Evolutionary conservation across 2,329 filamentous ascomycete genomes (phyloP).

Genomic region (Hypoxylon sp.): DNA sequence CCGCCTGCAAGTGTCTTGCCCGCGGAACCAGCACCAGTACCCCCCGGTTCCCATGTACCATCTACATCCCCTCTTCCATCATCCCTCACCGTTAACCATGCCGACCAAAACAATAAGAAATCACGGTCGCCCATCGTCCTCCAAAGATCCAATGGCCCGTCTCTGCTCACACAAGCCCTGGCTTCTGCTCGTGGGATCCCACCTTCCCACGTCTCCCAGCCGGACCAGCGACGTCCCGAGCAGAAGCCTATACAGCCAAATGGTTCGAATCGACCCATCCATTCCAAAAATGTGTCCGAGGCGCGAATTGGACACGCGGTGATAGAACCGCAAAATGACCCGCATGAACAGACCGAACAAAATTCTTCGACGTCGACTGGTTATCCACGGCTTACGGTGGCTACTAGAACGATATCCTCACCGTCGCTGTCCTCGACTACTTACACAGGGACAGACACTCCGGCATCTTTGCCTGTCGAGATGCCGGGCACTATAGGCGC

Average conservation of each 20-base stretch:
- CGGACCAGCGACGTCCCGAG: slow-evolving; percentile 50
- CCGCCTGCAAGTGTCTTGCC: slow-evolving; percentile 44
- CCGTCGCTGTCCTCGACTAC: slow-evolving; percentile 49
- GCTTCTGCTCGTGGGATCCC: slow-evolving; percentile 71
- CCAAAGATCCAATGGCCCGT: slow-evolving; percentile 66
- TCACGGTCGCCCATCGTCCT: slow-evolving; percentile 59
- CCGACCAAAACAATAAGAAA: slow-evolving; percentile 64
- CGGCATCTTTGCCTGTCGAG: slow-evolving; percentile 44
- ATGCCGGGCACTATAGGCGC: slow-evolving; percentile 56
- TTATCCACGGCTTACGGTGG: slow-evolving; percentile 54
- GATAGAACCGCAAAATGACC: slow-evolving; percentile 56
- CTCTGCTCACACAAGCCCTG: slow-evolving; percentile 70
- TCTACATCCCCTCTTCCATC: slow-evolving; percentile 47
- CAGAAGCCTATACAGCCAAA: slow-evolving; percentile 45
- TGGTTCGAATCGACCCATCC: slow-evolving; percentile 43
- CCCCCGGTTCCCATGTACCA: slow-evolving; percentile 45
- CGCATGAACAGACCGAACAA: slow-evolving; percentile 55
- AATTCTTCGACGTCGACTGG: slow-evolving; percentile 57
- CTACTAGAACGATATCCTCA: slow-evolving; percentile 53
- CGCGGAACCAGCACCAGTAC: slow-evolving; percentile 30
- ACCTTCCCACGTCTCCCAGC: slow-evolving; percentile 48
- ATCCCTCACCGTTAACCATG: slow-evolving; percentile 53
- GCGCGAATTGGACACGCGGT: slow-evolving; percentile 39
- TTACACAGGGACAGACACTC: slow-evolving; percentile 37
- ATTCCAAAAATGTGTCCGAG: slow-evolving; percentile 45